Evolutionary conservation across 805 yeast genomes (phyloP), one percentile per base, ranked within the genome.

Genomic region (Grigorovia transvaalensis): DNA sequence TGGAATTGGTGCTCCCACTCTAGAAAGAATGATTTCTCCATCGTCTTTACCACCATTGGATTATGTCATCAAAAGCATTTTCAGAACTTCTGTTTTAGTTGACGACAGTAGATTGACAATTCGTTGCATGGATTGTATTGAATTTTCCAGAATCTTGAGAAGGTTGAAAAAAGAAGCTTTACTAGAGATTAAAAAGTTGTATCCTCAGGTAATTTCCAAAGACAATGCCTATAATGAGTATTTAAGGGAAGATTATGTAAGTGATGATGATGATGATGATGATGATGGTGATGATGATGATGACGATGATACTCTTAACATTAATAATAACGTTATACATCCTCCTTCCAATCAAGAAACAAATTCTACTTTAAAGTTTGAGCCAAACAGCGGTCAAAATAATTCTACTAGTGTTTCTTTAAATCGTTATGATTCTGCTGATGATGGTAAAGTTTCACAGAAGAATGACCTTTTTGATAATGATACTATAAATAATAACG

Each of bases 61-160:
- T 53, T 67, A 70, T 45, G 70, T 80, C 6, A 71, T 85, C 44
- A 83, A 81, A 53, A 63, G 80, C 46, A 76, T 85, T 45, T 79
- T 78, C 58, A 87, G 85, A 56, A 69, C 79, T 4, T 81, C 84
- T 0, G 78, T 81, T 0, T 63, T 82, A 45, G 79, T 79, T 0
- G 77, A 81, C 54, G 91, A 85, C 60, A 71, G 81, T 67, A 81
- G 82, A 58, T 65, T 85, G 53, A 74, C 84, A 74, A 53, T 66
- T 1, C 57, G 71, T 41, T 64, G 66, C 50, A 58, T 64, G 50
- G 66, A 64, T 44, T 64, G 69, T 53, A 51, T 68, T 20, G 63
- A 64, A 47, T 47, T 68, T 9, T 65, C 68, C 5, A 63, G 55
- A 49, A 48, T 50, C 11, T 52, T 64, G 42, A 61, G 59, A 51